Evolutionary conservation across 192 early-diverging fungal species (phyloP), one percentile per base, ranked within the genome.

Genomic region (Helicostylum pulchrum): DNA sequence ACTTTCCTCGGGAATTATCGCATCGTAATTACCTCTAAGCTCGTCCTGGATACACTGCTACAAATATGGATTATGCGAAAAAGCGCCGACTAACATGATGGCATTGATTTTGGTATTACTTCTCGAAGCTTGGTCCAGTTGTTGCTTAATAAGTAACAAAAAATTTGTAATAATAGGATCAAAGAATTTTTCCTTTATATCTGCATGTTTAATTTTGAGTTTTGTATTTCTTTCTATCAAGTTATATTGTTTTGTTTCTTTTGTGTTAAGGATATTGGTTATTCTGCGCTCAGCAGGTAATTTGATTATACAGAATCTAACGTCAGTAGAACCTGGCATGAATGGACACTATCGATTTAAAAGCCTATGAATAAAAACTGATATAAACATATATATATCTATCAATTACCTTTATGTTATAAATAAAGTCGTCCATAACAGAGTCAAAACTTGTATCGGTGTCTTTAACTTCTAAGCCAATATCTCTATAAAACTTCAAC

Each of bases 81-180:
- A 83, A 14, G 77, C 81, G 50, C 81, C 81, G 9, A 80, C 78
- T 62, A 82, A 66, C 44, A 82, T 72, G 26, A 82, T 76, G 32
- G 78, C 75, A 6, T 75, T 67, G n/a, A 77, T 62, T 19, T 62
- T 34, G 2, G 66, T 68, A 4, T 21, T 30, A 14, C 68, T 34
- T 57, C 74, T 69, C 12, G 54, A 51, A 23, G 66, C 65, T 32
- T 71, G 73, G 1, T 26, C 26, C 26, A 26, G 1, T 26, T 26
- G 26, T 26, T 26, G 26, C 26, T 77, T 67, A 53, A 82, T 78
- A 19, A 79, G 49, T 7, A 57, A 55, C 48, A 82, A 42, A 2
- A 82, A 74, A 45, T 77, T 71, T 30, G 71, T 61, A 30, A 79
- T 73, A 21, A 81, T 74, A 23, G 75, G 76, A 46, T 81, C 75